Base-by-base conservation (phyloP, 192 early-diverging fungal species). In the Coemansia sp. region DNA sequence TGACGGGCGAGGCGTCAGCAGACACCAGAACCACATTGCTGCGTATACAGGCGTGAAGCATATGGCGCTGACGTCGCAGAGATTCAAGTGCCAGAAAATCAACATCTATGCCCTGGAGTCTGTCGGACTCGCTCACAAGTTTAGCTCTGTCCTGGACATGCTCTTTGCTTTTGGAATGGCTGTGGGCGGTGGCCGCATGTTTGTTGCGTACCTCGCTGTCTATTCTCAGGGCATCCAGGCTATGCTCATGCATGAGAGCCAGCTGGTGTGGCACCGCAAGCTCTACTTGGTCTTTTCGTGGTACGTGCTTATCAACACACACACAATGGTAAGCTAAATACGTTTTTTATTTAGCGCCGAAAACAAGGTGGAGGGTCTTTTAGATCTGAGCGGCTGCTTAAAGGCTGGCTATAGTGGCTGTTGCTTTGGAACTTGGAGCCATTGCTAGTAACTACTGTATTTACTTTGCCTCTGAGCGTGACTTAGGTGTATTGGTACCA, bases 191-290 rank as follows among this genome's bases (percentile, higher is more conserved):
- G 55, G 62, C 21, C 63, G 87, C 37, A 38, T 89, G 71, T 86
- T 85, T 74, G 73, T 93, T 4, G 85, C 91, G 23, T 77, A 89
- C 13, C 81, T 88, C 16, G 46, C 42, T 28, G 85, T 85, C 6
- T 84, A 88, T 50, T 62, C 77, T 9, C 65, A 71, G 66, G 86
- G 86, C 5, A 82, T 88, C 40, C 65, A 76, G 55, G 93, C 91
- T 3, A 95, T 95, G 92, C 75, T 84, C 33, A 76, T 88, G 70
- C 95, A 97, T 59, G 77, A 85, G 63, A 89, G 85, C 45, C 95
- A 97, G 85, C 70, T 96, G 77, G 91, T 94, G 10, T 97, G 95
- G 95, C 96, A 96, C 76, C 74, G 95, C 20, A 87, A 89, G 79
- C 67, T 95, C 35, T 96, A 95, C 73, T 82, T 96, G 33, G 66